Evolutionary conservation across 352 stramenopile genomes (phyloP), one percentile per base, ranked within the genome.

Genomic region (Phytophthora palmivora): DNA sequence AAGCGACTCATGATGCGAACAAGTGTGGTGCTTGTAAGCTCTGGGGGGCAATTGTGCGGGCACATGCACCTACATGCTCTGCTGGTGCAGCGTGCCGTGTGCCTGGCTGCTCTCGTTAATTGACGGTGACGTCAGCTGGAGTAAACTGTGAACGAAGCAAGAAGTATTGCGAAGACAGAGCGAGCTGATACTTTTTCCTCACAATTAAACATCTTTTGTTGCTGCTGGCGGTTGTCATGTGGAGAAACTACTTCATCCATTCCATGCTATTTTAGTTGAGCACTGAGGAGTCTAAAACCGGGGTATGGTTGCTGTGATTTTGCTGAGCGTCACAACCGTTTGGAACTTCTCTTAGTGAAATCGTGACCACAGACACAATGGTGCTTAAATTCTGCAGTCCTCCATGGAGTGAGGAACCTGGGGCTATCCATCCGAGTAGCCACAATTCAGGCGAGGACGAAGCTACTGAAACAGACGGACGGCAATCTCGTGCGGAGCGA

Each of bases 21-120:
- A 67, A 37, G n/a, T 88, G 79, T 43, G 76, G 76, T 38, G 79
- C 79, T n/a, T 88, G 79, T 45, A 77, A 88, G 55, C 70, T 88
- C n/a, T 88, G 79, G 79, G 46, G 36, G 3, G 50, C 59, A 24
- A 85, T 88, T 51, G 56, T 85, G 22, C 30, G 58, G 6, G 67
- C 66, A 3, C 79, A 88, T 45, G 44, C 46, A 3, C 45, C 51
- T 7, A 65, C 47, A 7, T 88, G 79, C 59, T 52, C 28, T n/a
- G 39, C 58, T 2, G 15, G 39, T 36, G 28, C 32, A 2, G 34
- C 32, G 0, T 88, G 79, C 49, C 44, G 59, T 19, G 68, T 88
- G 24, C 79, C 76, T n/a, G 70, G 80, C 14, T 88, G 79, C 37
- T 30, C 54, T 33, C 24, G 55, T 16, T 58, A 55, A 33, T 1